Base-by-base conservation (phyloP, 306 rosid genomes). In the Canavalia ensiformis region DNA sequence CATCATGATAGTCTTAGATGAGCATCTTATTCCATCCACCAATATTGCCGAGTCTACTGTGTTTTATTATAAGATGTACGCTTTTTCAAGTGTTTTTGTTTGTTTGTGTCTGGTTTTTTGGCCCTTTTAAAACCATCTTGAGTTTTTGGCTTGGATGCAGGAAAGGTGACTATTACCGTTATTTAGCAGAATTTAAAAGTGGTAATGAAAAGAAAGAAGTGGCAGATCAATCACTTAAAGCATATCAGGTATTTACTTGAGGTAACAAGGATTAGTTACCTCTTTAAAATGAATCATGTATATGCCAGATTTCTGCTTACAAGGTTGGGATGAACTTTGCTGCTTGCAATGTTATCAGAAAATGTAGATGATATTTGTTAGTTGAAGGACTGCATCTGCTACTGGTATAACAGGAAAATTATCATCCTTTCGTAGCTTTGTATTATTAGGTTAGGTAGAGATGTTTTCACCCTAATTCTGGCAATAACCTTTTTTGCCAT, bases 11-110 rank as follows among this genome's bases (percentile, higher is more conserved):
- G 4, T 86, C 51, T 74, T 83, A 18, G 87, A 86, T 71, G 89
- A 86, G 78, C 89, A 86, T 83, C 89, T 83, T 71, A 86, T 86
- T 28, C 87, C 89, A 18, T 86, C 89, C 33, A 79, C 85, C 70
- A 79, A 64, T 66, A 5, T 80, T 65, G 64, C 77, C 0, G 86
- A 82, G 66, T 79, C 89, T 39, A 79, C 79, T 0, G 80, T 86
- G 56, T 86, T 82, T 67, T 86, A 86, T 67, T 83, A 83, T 79
- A 83, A 86, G 77, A 86, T 86, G 89, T 86, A 83, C 56, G 84
- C 28, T 31, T 30, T 41, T 59, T 76, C 11, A 35, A 54, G 31
- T 65, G n/a, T 2, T 9, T 7, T 77, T 62, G n/a, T 9, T 59
- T 62, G 37, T 11, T 33, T 10, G 52, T 64, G 63, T 39, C 18